These are phyloP conservation scores for Paraphoma sp. DNA, from an alignment of 2,329 filamentous ascomycete genomes.

Conservation along the genomic window DNA sequence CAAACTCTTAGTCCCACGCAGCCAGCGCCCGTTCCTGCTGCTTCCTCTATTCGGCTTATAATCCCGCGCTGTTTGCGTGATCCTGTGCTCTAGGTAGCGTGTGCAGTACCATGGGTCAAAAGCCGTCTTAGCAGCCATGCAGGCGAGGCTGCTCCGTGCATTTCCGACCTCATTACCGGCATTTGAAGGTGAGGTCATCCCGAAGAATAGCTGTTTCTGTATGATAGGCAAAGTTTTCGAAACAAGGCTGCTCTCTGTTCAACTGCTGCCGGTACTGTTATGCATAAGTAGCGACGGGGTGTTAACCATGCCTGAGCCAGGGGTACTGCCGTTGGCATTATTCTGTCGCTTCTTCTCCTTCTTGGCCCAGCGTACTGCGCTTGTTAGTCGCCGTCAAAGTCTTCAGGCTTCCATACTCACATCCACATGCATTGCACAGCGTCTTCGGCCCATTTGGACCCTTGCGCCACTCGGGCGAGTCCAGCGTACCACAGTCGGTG, in stretches of 20 bases:
- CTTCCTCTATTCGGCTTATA: too few relatives aligned
- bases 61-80: too few relatives aligned
- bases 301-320: conserved; percentile 21
- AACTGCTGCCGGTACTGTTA: conserved; percentile 41
- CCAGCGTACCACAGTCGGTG: conserved; percentile 91
- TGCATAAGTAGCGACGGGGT: conserved; percentile 36
- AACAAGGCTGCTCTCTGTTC: conserved; percentile 5
- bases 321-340: conserved; percentile 15
- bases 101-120: too few relatives aligned
- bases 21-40: too few relatives aligned
- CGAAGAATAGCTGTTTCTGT: neutral
- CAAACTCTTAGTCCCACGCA: too few relatives aligned
- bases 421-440: conserved; percentile 94
- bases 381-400: conserved; percentile 17
- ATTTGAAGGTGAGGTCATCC: neutral
- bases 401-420: conserved; percentile 49
- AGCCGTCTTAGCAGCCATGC: too few relatives aligned
- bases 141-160: too few relatives aligned
- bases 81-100: too few relatives aligned
- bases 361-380: conserved; percentile 64
- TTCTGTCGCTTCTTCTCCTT: conserved; percentile 70
- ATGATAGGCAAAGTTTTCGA: neutral
- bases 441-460: conserved; percentile 93
- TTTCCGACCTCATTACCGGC: too few relatives aligned
- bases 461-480: conserved; percentile 96